Percentiles rank a stretch among this genome's conserved stretches.
Conservation (phyloP, 768 basidiomycete genomes). For the Podaxis rugospora region DNA sequence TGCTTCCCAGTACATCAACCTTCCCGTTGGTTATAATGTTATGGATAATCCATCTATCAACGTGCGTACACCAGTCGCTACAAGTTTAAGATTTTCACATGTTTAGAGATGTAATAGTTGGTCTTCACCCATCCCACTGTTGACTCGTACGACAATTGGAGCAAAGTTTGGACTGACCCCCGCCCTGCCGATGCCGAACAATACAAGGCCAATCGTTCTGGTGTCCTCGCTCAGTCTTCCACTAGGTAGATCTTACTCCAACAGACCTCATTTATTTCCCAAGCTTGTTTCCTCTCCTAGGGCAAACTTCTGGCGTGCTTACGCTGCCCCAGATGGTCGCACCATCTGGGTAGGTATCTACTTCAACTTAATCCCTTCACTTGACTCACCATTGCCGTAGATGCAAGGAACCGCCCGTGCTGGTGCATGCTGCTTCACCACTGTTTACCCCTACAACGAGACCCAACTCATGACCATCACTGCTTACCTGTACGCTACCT, state of each 20-base stretch:
- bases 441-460: conserved; percentile 46
- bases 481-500: conserved; percentile 40
- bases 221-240: conserved; percentile 53
- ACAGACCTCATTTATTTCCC: not conserved
- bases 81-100: not conserved
- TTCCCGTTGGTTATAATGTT: conserved; percentile 54
- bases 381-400: conserved; percentile 21
- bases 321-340: conserved; percentile 37
- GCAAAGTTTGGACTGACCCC: conserved; percentile 49
- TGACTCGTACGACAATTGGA: conserved; percentile 68
- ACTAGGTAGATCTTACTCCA: conserved; percentile 33
- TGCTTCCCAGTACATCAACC: conserved; percentile 46
- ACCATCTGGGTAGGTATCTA: conserved; percentile 41
- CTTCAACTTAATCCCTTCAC: not conserved
- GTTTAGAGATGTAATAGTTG: conserved; percentile 26
- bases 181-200: conserved; percentile 51
- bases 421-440: conserved; percentile 49
- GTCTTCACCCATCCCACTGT: conserved; percentile 62
- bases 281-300: conserved; percentile 20
- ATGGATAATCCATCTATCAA: conserved; percentile 62
- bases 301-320: conserved; percentile 61
- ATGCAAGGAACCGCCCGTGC: conserved; percentile 62
- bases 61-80: conserved; percentile 23
- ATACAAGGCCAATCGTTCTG: conserved; percentile 46
- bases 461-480: conserved; percentile 62